A percentile compares a stretch with the other conserved stretches of the same genome.
Evolutionary conservation across 768 basidiomycete genomes (phyloP).

Genomic region (Kwoniella botswanensis): DNA sequence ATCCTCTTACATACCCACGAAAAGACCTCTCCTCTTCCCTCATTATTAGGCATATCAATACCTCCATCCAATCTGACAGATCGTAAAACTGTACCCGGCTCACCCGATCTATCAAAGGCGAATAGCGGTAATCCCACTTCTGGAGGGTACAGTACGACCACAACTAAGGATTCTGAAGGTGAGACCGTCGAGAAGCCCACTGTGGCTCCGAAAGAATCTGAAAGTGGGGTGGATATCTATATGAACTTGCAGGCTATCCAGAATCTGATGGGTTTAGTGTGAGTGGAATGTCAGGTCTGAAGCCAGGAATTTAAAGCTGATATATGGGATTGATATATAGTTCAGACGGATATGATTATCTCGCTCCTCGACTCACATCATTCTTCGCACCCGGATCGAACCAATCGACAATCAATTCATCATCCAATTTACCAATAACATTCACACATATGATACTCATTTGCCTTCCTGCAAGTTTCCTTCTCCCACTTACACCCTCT

Average conservation of each 20-base stretch:
- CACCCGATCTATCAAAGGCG: slow-evolving; percentile 57
- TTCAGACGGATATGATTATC: slow-evolving; percentile 47
- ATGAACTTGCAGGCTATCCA: slow-evolving; percentile 88
- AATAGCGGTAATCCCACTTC: slow-evolving; percentile 22
- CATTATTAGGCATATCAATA: slow-evolving; percentile 32
- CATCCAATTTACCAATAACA: slow-evolving; percentile 48
- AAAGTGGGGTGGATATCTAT: slow-evolving; percentile 78
- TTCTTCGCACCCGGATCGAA: slow-evolving; percentile 18
- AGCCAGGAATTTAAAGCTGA: no score
- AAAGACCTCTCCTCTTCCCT: slow-evolving; percentile 50
- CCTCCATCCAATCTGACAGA: slow-evolving; percentile 29
- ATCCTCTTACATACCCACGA: slow-evolving; percentile 74
- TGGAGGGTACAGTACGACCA: slow-evolving; percentile 8
- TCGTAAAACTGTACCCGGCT: slow-evolving; percentile 14
- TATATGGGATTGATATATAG: slow-evolving; percentile 11
- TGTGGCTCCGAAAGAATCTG: slow-evolving; percentile 59
- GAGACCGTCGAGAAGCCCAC: slow-evolving; percentile 40
- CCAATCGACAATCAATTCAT: slow-evolving; percentile 14
- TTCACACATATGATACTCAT: slow-evolving; percentile 51
- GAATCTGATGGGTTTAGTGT: slow-evolving; percentile 86
- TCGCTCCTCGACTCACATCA: slow-evolving; percentile 28
- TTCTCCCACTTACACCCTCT: slow-evolving; percentile 50
- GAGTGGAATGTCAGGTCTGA: slow-evolving; percentile 48
- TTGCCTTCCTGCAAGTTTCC: slow-evolving; percentile 47
- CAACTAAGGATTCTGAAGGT: slow-evolving; percentile 36